Base-by-base conservation (phyloP, 495 filamentous ascomycete genomes). In the Zalerion maritima region DNA sequence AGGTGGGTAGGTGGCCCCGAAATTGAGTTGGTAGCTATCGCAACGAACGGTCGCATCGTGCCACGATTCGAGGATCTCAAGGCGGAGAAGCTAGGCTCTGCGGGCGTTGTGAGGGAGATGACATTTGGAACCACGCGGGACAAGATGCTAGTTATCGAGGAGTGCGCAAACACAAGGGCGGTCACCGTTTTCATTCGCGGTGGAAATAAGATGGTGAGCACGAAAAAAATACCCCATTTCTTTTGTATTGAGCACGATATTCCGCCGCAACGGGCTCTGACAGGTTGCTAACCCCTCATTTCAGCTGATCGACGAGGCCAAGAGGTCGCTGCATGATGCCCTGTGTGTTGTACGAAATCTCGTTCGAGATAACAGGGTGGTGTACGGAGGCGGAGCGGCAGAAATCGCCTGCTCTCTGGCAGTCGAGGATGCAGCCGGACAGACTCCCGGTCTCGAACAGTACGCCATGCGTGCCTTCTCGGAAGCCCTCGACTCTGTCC, bases 71-170 rank as follows among this genome's bases (percentile, higher is more conserved):
- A 94, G 59, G 89, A 99, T 40, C 60, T 99, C 43, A 83, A 67
- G 43, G 47, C 81, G 5, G 80, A 80, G 43, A 99, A 99, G 61
- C 70, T 99, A 27, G 89, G 89, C 31, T 75, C 58, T 4, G 89
- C 89, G 14, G 89, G 89, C 28, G 60, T 89, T 28, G 87, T 99
- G 21, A 69, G 87, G 30, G 85, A 96, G 59, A 80, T 96, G 75
- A 78, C 69, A 20, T 99, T 99, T 45, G 89, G 89, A 41, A 99
- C 89, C 3, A 96, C 91, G 16, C 70, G 89, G 47, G 89, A 99
- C 54, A 94, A 94, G 70, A 99, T 99, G 89, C 69, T 99, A 34
- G 81, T 99, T 30, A 96, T 99, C 45, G 89, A 99, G 55, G 89
- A 96, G 58, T 96, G 89, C 46, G 89, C 91, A 49, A 96, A 99